Evolutionary conservation across 495 filamentous ascomycete genomes (phyloP), one percentile per base, ranked within the genome.

Genomic region (Xylaria bambusicola): DNA sequence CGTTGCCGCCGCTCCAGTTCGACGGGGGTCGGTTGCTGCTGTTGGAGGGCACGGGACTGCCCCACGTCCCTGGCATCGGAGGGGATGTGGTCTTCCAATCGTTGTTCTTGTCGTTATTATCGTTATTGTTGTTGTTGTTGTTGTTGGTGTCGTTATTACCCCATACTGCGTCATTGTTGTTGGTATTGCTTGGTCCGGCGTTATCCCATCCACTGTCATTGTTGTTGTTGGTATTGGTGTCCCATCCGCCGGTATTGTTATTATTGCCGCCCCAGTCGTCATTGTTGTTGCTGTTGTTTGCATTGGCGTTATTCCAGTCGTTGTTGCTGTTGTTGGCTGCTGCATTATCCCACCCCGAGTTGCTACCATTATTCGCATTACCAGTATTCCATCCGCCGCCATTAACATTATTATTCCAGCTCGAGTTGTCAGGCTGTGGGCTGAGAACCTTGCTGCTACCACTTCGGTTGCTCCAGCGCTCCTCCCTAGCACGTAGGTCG

Each of bases 381-480:
- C 41, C 29, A 18, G 50, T 35, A 31, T 29, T 49, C 54, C 46
- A 53, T 6, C 40, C 20, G 24, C n/a, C 24, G 13, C 24, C 13
- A 27, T 35, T 51, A 13, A 23, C 58, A 17, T 46, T 45, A 23
- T 52, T 54, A 29, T 49, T 63, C 38, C 53, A 49, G 45, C 35
- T 23, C n/a, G n/a, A n/a, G 35, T 9, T 23, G 27, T 31, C 8
- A 17, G 31, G 50, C 20, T 44, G 49, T 6, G 51, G 58, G 33
- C 58, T 53, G 3, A 33, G 46, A 17, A 61, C 50, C 33, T 65
- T 62, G 60, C 23, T 55, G 60, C 57, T 55, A 20, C 58, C 52
- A 23, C 40, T 49, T 12, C 48, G 48, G 21, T 60, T 67, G 15
- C 29, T 59, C 60, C 50, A 63, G 46, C 56, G 27, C 44, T 62